phyloP scores from a whole-genome alignment of 352 stramenopile genomes.

The Phytophthora cryptogea region DNA sequence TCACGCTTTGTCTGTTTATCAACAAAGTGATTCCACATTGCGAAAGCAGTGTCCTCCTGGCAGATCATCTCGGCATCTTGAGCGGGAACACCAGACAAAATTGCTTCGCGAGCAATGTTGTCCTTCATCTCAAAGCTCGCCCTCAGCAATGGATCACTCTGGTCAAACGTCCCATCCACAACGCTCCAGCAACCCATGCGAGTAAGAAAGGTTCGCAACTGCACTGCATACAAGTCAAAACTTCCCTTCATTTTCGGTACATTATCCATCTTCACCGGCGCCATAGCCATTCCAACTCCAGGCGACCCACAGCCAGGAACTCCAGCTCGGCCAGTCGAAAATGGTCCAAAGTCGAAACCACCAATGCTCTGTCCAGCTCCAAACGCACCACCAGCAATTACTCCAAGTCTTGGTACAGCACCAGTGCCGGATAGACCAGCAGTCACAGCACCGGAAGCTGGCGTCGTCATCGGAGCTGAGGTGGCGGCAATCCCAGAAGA shows the following conservation, averaged over 20 bases:
- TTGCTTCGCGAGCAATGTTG: slow-evolving; percentile 10
- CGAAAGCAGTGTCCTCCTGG: slow-evolving; percentile 1
- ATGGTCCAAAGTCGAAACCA: slow-evolving; percentile 1
- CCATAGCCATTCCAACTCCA: neutral
- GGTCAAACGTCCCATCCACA: slow-evolving; percentile 11
- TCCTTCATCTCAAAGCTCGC: neutral
- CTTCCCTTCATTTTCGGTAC: slow-evolving; percentile 3
- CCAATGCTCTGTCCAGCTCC: neutral
- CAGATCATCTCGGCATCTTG: slow-evolving; percentile 17
- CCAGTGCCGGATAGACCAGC: neutral
- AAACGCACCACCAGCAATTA: neutral
- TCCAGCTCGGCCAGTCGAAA: neutral
- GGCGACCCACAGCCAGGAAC: neutral
- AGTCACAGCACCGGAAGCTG: neutral
- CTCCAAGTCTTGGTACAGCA: neutral
- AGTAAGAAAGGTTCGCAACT: slow-evolving; percentile 8
- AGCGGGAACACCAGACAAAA: slow-evolving; percentile 5
- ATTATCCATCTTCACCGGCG: slow-evolving; percentile 1
- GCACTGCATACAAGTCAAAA: slow-evolving; percentile 5
- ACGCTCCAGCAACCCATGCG: slow-evolving; percentile 16
- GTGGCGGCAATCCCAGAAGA: neutral
- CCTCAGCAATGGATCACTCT: neutral
- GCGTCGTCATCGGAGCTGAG: neutral
- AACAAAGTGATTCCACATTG: slow-evolving; percentile 16
- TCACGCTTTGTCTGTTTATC: no score